These are phyloP conservation scores for Ganoderma meredithae DNA, from an alignment of 1,284 basidiomycete species.

Conservation along the genomic window DNA sequence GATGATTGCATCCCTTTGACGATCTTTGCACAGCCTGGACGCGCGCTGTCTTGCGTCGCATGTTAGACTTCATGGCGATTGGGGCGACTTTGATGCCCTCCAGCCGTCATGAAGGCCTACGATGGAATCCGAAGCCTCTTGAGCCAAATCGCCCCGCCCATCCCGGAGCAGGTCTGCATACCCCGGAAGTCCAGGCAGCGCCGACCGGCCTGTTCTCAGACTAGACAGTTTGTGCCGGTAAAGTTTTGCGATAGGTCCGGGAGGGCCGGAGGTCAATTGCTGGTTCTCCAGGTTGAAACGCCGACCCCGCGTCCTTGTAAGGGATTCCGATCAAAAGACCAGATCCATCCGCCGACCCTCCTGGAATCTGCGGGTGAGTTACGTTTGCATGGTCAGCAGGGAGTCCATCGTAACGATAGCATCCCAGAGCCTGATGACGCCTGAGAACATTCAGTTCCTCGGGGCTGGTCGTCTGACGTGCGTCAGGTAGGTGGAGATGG, in stretches of 20 bases:
- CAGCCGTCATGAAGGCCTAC: neutral
- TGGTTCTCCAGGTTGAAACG: conserved; percentile 7
- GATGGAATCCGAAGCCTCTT: conserved; percentile 1
- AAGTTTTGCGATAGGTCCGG: conserved; percentile 24
- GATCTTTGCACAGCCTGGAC: too few relatives aligned
- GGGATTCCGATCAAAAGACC: conserved; percentile 21
- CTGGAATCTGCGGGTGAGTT: neutral
- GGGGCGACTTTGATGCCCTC: neutral
- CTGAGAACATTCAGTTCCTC: conserved; percentile 19
- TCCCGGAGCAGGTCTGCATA: neutral
- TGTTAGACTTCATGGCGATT: neutral
- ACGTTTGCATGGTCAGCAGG: conserved; percentile 20
- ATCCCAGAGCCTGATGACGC: conserved; percentile 14
- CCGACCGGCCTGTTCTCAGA: conserved; percentile 9
- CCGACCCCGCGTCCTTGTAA: conserved; percentile 1
- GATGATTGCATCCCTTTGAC: neutral
- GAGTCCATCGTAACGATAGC: conserved; percentile 14
- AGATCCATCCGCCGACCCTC: conserved; percentile 8
- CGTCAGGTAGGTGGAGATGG: conserved; percentile 13
- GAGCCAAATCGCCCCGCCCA: neutral
- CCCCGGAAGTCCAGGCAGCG: neutral
- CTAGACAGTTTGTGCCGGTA: conserved; percentile 10
- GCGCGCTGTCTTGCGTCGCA: too few relatives aligned
- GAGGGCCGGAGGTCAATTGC: conserved; percentile 21
- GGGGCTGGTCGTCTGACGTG: conserved; percentile 6